Base-by-base conservation (phyloP, 2,329 filamentous ascomycete genomes). In the Dendrostoma leiphaemia region DNA sequence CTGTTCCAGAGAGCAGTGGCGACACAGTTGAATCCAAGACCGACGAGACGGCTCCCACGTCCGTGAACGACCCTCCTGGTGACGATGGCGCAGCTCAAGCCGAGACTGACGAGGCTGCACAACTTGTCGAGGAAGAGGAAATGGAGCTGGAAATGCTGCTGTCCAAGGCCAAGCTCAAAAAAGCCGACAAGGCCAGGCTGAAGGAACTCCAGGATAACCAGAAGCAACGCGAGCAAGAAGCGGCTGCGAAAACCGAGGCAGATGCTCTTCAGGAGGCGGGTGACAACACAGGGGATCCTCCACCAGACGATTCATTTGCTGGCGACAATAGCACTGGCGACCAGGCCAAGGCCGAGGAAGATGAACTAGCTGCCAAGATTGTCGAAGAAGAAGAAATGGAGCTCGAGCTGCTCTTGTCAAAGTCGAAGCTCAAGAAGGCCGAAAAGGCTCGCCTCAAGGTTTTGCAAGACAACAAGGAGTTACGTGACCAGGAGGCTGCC, bases 351-450 rank as follows among this genome's bases (percentile, higher is more conserved):
- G 29, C 10, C 7, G 15, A 37, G 24, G 47, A 44, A n/a, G 52
- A 58, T 12, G 44, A 55, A 2, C 4, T 48, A 21, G 52, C 48
- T 12, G 54, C n/a, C n/a, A 38, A 29, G 17, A 51, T 55, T 31
- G 34, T 48, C 19, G 48, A 58, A 24, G 52, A 58, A 23, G 55
- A 57, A 34, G 56, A 58, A 32, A 4, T 31, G 6, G 56, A 58
- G 17, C 52, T 58, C 21, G 52, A 58, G 8, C 1, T 49, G 1
- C 35, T 58, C 37, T 19, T 55, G n/a, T 49, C 48, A 26, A 48
- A 52, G 15, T 17, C 44, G 21, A 58, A 58, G 17, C 56, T 52
- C 26, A 55, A 52, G 26, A 55, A 37, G 41, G 1, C 31, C 4
- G 56, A 58, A 9, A 58, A 43, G 21, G 24, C 44, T 32, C 56